A percentile compares a stretch with the other conserved stretches of the same genome.
These are phyloP conservation scores for Bruguiera sexangula DNA, from an alignment of 345 rosid species.

Conservation along the genomic window DNA sequence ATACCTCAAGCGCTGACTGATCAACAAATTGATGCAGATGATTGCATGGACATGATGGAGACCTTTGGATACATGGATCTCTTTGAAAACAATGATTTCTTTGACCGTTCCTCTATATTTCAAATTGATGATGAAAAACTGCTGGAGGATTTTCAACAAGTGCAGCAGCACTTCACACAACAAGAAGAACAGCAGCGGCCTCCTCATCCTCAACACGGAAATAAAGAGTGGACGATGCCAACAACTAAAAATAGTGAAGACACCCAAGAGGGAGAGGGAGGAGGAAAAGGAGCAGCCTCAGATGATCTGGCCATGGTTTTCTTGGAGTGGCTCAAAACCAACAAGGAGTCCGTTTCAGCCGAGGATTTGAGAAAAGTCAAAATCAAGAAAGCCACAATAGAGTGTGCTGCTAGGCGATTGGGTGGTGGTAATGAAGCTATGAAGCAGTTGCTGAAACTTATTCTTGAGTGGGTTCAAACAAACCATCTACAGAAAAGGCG, in stretches of 20 bases:
- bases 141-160: conserved; percentile 28
- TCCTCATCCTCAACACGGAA: not conserved
- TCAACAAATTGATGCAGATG: conserved; percentile 38
- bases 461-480: conserved; percentile 96
- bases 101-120: conserved; percentile 66
- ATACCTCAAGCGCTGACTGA: conserved; percentile 32
- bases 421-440: conserved; percentile 95
- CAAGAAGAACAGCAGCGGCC: conserved; percentile 1
- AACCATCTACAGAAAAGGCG: conserved; percentile 73
- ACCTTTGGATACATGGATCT: conserved; percentile 85
- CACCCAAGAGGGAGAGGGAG: conserved; percentile 17
- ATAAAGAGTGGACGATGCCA: conserved; percentile 10
- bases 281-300: conserved; percentile 14
- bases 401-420: conserved; percentile 74
- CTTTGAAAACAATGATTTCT: conserved; percentile 62
- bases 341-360: conserved; percentile 80
- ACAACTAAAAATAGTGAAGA: conserved; percentile 5
- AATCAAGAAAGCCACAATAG: conserved; percentile 92
- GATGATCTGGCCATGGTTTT: conserved; percentile 85
- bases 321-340: conserved; percentile 87
- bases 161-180: not conserved
- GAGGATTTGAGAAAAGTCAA: conserved; percentile 87
- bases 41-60: conserved; percentile 75
- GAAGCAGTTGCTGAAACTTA: conserved; percentile 88
- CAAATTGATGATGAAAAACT: conserved; percentile 40